phyloP scores from a whole-genome alignment of 306 rosid genomes.

The Inga leiocalycina region DNA sequence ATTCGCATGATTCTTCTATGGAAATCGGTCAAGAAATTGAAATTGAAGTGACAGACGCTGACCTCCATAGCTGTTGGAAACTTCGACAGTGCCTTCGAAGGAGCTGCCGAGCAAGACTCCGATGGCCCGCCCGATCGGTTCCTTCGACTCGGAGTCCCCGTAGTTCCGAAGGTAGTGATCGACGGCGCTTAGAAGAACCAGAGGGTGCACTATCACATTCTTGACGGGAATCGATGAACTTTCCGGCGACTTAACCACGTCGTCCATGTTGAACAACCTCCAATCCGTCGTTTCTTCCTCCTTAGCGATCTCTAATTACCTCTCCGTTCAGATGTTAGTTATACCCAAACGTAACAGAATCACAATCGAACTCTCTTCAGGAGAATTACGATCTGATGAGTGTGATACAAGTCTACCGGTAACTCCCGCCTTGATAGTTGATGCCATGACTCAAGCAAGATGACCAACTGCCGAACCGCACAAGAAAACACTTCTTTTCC shows the following conservation, averaged over 20 bases:
- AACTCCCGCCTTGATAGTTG: too few species aligned
- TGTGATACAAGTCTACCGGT: too few species aligned
- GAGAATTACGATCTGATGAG: neutral
- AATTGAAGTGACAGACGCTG: neutral
- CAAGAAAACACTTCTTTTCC: too few species aligned
- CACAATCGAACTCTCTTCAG: neutral
- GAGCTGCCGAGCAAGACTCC: constrained; percentile 69
- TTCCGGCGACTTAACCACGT: constrained; percentile 57
- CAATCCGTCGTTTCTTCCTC: neutral
- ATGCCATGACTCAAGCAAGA: neutral
- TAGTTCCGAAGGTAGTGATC: constrained; percentile 65
- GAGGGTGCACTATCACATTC: constrained; percentile 73
- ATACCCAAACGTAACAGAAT: too few species aligned
- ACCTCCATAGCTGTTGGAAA: constrained; percentile 75
- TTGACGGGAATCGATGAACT: constrained; percentile 53
- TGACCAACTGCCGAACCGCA: too few species aligned
- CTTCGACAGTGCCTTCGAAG: constrained; percentile 64
- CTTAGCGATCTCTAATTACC: neutral
- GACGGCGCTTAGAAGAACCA: constrained; percentile 70
- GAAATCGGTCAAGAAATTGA: neutral
- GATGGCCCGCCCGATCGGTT: constrained; percentile 43
- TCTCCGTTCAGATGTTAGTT: neutral
- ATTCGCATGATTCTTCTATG: neutral
- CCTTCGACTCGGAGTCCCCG: too few species aligned
- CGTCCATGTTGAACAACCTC: constrained; percentile 49